A percentile compares a stretch with the other conserved stretches of the same genome.
Evolutionary conservation across 176 grass and related monocot species (phyloP).

Genomic region (Aegilops tauschii): DNA sequence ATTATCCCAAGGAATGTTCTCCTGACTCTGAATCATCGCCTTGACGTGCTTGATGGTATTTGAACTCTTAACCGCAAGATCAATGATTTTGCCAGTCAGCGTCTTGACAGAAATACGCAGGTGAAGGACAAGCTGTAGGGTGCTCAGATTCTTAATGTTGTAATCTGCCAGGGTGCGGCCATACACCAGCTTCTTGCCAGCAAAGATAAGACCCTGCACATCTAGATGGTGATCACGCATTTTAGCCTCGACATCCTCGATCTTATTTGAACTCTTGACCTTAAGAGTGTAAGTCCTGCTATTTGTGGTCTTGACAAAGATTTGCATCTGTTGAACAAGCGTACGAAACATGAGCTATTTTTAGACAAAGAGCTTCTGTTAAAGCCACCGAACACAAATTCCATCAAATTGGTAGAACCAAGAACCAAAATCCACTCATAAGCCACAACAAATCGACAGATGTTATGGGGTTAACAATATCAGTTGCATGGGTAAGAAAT

Average conservation of each 20-base stretch:
- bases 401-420: not conserved
- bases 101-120: not conserved
- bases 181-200: not conserved
- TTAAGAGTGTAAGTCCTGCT: not conserved
- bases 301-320: not conserved
- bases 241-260: not conserved
- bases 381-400: not conserved
- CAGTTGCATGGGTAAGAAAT: not conserved
- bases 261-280: not conserved
- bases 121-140: not conserved
- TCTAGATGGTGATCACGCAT: not conserved
- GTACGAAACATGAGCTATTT: not conserved
- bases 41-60: not conserved
- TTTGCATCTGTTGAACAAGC: constrained; percentile 1
- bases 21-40: not conserved
- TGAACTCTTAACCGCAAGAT: not conserved
- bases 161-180: not conserved
- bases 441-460: not conserved
- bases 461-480: not conserved
- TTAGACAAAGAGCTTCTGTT: not conserved
- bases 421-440: not conserved
- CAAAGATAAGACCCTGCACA: not conserved
- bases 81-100: not conserved
- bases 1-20: not conserved
- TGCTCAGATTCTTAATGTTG: not conserved